Evolutionary conservation across 192 early-diverging fungal genomes (phyloP).

Genomic region (Umbelopsis sp.): DNA sequence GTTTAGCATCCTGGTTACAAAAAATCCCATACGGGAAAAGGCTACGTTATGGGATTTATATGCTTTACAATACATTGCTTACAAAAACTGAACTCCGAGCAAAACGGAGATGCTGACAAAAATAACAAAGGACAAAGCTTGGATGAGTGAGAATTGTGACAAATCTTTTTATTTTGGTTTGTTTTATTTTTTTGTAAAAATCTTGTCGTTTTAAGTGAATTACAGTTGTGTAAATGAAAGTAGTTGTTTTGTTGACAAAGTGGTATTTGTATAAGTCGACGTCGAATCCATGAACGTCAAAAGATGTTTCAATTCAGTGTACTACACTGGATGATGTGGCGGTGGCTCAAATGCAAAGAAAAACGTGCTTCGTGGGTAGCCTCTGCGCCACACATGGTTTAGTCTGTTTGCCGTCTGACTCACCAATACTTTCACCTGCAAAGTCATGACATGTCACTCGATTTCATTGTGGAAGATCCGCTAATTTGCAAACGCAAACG

Average conservation of each 20-base stretch:
- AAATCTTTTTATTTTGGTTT: no score
- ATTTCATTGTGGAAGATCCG: conserved; percentile 13
- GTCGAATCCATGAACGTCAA: no score
- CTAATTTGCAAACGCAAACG: conserved; percentile 5
- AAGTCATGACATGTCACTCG: conserved; percentile 3
- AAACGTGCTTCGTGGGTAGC: background rate
- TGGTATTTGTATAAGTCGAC: no score
- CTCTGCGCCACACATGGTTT: background rate
- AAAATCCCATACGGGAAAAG: no score
- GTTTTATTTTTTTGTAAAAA: no score
- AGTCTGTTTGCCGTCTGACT: background rate
- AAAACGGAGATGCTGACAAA: conserved; percentile 2
- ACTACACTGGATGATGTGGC: background rate
- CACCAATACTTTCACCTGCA: background rate
- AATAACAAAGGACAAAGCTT: background rate
- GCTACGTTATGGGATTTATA: no score
- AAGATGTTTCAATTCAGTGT: background rate
- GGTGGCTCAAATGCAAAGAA: background rate
- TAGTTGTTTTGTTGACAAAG: no score
- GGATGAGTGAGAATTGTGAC: background rate
- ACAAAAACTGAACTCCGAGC: background rate
- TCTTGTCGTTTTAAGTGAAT: no score
- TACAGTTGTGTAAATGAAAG: no score
- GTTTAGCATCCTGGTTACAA: no score
- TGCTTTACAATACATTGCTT: no score